Base-by-base conservation (phyloP, 163 green algal genomes). In the Scenedesmus sp. region DNA sequence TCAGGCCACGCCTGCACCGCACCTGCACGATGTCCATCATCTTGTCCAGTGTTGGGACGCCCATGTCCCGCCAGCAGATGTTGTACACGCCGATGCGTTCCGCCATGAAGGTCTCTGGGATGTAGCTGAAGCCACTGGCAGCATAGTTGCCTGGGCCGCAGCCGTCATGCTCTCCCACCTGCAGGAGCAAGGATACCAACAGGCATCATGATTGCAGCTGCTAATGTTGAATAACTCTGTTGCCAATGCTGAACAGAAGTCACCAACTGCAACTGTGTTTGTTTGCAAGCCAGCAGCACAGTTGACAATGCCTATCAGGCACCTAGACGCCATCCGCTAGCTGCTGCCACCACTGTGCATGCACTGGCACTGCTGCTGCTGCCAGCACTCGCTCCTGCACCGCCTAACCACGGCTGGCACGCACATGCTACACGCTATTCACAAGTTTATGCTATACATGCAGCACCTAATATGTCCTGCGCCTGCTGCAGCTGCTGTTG, bases 1-100 rank as follows among this genome's bases (percentile, higher is more conserved):
- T 13, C 23, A 13, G 4, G 5, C 4, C 10, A 76, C 23, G 5
- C 20, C 12, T 79, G 70, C 70, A 15, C 0, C 84, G 83, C 82
- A 97, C 94, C 94, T 98, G 95, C 73, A 98, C 96, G 87, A 97
- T 96, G 89, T 97, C 94, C 94, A 97, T 94, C 92, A 96, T 97
- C 16, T 90, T 86, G 20, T 95, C 93, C 67, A 98, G 92, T 6
- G 91, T 93, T 1, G 96, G 96, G 34, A 96, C 94, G 0, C 93
- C 93, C 96, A 98, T 97, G 93, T 98, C 96, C 23, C 92, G 90
- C 96, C 96, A 97, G 86, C 91, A 92, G 85, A 97, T 94, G 94
- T 97, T 97, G 93, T 95, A 97, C 26, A 96, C 92, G 0, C 88
- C 91, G 15, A 98, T 95, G 62, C 93, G 60, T 3, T 87, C 93